Percentiles rank a stretch among this genome's conserved stretches.
These are phyloP conservation scores for Cryptococcus floricola DNA, from an alignment of 1,284 basidiomycete species.

Conservation along the genomic window DNA sequence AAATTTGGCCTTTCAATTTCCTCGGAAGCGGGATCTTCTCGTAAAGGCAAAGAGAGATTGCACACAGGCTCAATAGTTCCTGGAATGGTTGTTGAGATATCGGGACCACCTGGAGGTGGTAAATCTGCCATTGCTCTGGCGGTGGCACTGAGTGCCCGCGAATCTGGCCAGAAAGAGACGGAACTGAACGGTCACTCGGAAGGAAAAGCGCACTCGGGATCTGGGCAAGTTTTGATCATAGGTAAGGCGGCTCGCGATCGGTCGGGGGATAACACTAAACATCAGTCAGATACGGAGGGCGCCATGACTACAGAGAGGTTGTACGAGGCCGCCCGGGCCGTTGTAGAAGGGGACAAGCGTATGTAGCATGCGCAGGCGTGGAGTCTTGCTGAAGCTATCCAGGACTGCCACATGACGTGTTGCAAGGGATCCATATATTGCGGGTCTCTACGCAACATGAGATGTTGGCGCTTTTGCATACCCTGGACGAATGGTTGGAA, in stretches of 20 bases:
- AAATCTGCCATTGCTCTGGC: conserved; percentile 38
- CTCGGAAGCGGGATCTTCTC: not conserved
- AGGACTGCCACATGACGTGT: conserved; percentile 9
- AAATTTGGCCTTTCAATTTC: not conserved
- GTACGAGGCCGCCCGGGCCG: conserved; percentile 13
- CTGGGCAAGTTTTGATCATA: conserved; percentile 41
- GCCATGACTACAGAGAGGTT: conserved; percentile 34
- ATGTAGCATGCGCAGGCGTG: too few species aligned
- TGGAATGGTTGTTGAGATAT: conserved; percentile 44
- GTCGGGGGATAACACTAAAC: not conserved
- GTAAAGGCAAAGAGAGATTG: conserved; percentile 20
- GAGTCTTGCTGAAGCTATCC: not conserved
- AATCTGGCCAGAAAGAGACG: not conserved
- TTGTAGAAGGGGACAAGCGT: too few species aligned
- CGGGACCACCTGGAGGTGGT: conserved; percentile 45
- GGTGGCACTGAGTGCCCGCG: conserved; percentile 34
- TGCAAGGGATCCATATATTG: conserved; percentile 42
- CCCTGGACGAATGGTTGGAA: conserved; percentile 43
- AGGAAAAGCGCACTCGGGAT: conserved; percentile 8
- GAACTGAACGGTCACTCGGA: conserved; percentile 1
- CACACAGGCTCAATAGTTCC: conserved; percentile 24
- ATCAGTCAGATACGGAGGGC: conserved; percentile 47
- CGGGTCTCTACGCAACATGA: conserved; percentile 44
- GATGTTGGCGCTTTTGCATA: conserved; percentile 44
- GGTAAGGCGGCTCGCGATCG: conserved; percentile 21